Base-by-base conservation (phyloP, 768 basidiomycete species). In the Coprinopsis strossmayeri region DNA sequence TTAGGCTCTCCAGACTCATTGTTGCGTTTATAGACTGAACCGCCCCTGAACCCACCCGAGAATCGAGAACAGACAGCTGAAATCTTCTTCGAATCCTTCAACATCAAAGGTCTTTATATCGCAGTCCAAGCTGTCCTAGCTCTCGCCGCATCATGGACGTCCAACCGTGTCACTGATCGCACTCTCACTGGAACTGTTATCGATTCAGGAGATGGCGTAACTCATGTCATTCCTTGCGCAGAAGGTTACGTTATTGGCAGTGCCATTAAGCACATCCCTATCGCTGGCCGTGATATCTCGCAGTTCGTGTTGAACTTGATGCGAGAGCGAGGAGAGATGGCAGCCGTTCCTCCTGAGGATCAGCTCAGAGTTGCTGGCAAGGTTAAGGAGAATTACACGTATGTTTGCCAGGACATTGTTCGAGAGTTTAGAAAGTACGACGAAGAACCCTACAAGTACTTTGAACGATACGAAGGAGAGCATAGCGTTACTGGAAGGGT, bases 41-140 rank as follows among this genome's bases (percentile, higher is more conserved):
- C 96, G 3, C 95, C 96, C 20, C 82, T 99, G 49, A 98, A 99
- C 63, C 81, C 95, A 0, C 96, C 96, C 1, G 96, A 99, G 72
- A 99, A 98, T 72, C 78, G 96, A 59, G 96, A 99, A 68, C 95
- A 95, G 66, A 98, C 95, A 0, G 96, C 96, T 17, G 95, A 98
- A 64, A 98, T 98, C 71, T 97, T 99, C 79, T 99, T 98, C 66
- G 96, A 99, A 69, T 95, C 92, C 0, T 99, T 99, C 82, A 98
- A 98, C 69, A 94, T 97, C 71, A 89, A 93, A 63, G 95, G 95
- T 18, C 77, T 97, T 37, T 98, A 98, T 68, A 98, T 99, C 59
- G 96, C 94, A 45, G 96, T 99, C 0, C 96, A 98, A 64, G 96
- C 96, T 28, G 96, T 99, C 3, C 84, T 99, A 9, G 96, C 96